These are phyloP conservation scores for Ustilago xerochloae DNA, from an alignment of 1,284 basidiomycete species.

Conservation along the genomic window DNA sequence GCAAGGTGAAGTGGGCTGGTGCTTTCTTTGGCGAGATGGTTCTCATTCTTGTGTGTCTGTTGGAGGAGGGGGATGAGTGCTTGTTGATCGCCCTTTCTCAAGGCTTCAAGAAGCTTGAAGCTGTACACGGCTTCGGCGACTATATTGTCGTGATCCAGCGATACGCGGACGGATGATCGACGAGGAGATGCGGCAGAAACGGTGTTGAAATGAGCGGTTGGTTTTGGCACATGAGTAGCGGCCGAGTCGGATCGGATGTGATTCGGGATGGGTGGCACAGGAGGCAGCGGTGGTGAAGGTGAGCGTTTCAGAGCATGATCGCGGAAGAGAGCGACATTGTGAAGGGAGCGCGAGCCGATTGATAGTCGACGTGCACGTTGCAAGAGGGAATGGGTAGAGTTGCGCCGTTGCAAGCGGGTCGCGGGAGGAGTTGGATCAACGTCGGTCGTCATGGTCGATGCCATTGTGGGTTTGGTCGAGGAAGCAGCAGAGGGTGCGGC, in stretches of 20 bases:
- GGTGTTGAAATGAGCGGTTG: not conserved
- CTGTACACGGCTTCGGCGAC: conserved; percentile 69
- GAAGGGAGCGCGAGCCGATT: conserved; percentile 16
- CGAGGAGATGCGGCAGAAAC: not conserved
- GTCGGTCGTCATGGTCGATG: conserved; percentile 5
- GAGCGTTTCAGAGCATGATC: not conserved
- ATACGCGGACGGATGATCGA: not conserved
- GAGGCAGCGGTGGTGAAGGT: conserved; percentile 11
- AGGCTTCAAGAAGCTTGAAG: conserved; percentile 81
- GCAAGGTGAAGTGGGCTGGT: conserved; percentile 81
- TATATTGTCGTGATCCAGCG: not conserved
- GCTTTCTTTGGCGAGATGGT: conserved; percentile 47
- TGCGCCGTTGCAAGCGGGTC: conserved; percentile 4
- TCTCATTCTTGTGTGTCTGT: conserved; percentile 7
- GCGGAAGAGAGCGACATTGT: conserved; percentile 4
- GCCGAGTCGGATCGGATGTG: not conserved
- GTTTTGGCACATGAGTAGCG: not conserved
- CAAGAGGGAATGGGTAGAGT: conserved; percentile 18
- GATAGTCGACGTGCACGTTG: conserved; percentile 25
- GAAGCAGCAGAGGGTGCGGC: not conserved
- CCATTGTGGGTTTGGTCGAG: not conserved
- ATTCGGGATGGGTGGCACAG: conserved; percentile 14
- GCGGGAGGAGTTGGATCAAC: not conserved
- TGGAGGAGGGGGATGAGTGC: conserved; percentile 65
- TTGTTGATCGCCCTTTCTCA: conserved; percentile 68